A percentile compares a stretch with the other conserved stretches of the same genome.
Evolutionary conservation across 306 rosid species (phyloP).

Genomic region (Vicia villosa): DNA sequence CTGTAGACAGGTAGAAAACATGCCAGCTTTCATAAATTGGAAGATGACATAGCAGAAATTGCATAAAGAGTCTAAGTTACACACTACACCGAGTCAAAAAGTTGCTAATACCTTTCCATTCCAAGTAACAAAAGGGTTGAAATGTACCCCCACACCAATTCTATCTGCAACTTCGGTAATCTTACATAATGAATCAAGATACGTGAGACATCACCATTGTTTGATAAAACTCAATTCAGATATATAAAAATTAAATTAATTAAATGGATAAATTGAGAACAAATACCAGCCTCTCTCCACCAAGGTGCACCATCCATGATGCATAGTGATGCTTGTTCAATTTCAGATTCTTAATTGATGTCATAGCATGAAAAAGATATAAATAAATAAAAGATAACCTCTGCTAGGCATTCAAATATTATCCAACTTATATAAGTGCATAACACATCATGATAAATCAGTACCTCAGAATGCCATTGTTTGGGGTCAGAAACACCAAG

Average conservation of each 20-base stretch:
- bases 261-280: slow-evolving; percentile 8
- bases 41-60: slow-evolving; percentile 26
- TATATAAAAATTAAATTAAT: neutral
- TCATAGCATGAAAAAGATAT: slow-evolving; percentile 24
- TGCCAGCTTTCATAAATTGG: slow-evolving; percentile 18
- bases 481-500: slow-evolving; percentile 65
- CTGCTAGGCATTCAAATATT: slow-evolving; percentile 5
- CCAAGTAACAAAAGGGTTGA: slow-evolving; percentile 90
- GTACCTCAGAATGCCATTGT: slow-evolving; percentile 84
- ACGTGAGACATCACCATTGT: slow-evolving; percentile 23
- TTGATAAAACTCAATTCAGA: slow-evolving; percentile 2
- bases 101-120: slow-evolving; percentile 64
- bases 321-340: slow-evolving; percentile 87
- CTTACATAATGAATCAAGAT: slow-evolving; percentile 49
- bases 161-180: slow-evolving; percentile 74
- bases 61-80: slow-evolving; percentile 17
- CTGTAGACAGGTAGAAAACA: neutral
- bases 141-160: slow-evolving; percentile 92
- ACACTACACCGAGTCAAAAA: slow-evolving; percentile 19
- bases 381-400: neutral
- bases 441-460: slow-evolving; percentile 21
- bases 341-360: slow-evolving; percentile 65
- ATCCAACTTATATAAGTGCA: slow-evolving; percentile 26
- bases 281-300: slow-evolving; percentile 80
- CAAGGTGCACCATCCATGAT: slow-evolving; percentile 75